phyloP scores from a whole-genome alignment of 192 early-diverging fungal genomes.

The Coemansia sp. region DNA sequence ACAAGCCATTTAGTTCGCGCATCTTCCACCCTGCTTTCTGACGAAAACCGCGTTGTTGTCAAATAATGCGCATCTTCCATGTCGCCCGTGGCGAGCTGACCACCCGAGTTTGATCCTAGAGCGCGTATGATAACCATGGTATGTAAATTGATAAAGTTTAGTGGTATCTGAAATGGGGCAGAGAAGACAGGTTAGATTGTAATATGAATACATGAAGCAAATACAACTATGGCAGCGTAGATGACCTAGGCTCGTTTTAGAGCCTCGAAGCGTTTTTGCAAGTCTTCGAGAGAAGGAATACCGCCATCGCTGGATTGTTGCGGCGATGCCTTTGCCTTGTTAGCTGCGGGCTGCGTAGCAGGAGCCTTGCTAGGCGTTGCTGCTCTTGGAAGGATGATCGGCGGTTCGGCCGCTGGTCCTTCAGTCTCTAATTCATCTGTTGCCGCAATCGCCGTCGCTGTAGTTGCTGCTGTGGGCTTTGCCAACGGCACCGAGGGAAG shows the following conservation, averaged over 20 bases:
- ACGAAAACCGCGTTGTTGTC: conserved; percentile 1
- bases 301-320: conserved; percentile 29
- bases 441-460: neutral
- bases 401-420: neutral
- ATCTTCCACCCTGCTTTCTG: neutral
- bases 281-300: conserved; percentile 71
- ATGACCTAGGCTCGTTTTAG: conserved; percentile 59
- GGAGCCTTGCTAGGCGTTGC: neutral
- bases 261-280: conserved; percentile 76
- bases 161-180: neutral
- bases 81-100: conserved; percentile 44
- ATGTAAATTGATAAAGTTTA: neutral
- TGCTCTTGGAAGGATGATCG: neutral
- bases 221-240: neutral
- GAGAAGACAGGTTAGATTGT: neutral
- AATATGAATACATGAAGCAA: conserved; percentile 11
- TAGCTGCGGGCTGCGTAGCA: neutral
- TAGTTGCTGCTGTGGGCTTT: conserved; percentile 4
- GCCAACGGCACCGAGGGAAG: conserved; percentile 5
- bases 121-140: conserved; percentile 29
- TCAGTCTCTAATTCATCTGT: neutral
- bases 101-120: conserved; percentile 53
- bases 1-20: conserved; percentile 7
- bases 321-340: conserved; percentile 16
- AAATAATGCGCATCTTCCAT: conserved; percentile 32